A percentile compares a stretch with the other conserved stretches of the same genome.
These are phyloP conservation scores for Phaffia australis DNA, from an alignment of 768 basidiomycete genomes.

Conservation along the genomic window DNA sequence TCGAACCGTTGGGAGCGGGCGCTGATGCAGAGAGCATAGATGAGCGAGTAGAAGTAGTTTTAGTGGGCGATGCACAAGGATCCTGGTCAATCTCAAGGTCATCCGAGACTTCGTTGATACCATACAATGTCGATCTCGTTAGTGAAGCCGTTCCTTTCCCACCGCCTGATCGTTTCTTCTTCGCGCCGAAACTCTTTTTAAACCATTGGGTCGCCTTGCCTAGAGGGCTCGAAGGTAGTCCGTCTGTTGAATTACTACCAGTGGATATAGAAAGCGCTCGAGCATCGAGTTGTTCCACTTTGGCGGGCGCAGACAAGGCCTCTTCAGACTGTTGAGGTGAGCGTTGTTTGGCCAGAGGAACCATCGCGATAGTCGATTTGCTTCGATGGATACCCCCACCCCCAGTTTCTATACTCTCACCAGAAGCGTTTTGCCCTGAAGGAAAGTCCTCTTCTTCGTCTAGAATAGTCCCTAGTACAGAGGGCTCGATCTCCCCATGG, in stretches of 20 bases:
- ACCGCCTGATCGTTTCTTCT: constrained; percentile 17
- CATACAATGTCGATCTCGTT: background rate
- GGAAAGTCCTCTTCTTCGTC: constrained; percentile 28
- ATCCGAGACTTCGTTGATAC: constrained; percentile 1
- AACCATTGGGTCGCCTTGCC: constrained; percentile 26
- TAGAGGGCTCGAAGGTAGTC: constrained; percentile 9
- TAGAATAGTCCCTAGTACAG: constrained; percentile 27
- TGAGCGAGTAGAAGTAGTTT: no score
- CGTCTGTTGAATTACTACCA: constrained; percentile 1
- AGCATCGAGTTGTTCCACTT: constrained; percentile 2
- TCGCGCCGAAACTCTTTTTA: constrained; percentile 24
- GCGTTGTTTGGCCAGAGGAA: constrained; percentile 1
- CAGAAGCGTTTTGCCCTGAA: background rate
- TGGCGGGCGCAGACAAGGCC: background rate
- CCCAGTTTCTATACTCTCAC: no score
- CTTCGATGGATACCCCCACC: constrained; percentile 10
- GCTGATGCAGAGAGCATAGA: constrained; percentile 7
- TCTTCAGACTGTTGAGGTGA: constrained; percentile 2
- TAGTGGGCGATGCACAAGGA: constrained; percentile 16
- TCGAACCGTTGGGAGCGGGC: background rate
- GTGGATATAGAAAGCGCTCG: background rate
- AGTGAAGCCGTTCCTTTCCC: background rate
- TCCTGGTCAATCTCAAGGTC: constrained; percentile 13
- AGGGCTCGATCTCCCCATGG: constrained; percentile 41
- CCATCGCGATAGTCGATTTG: constrained; percentile 25